Percentiles rank a stretch among this genome's conserved stretches.
Evolutionary conservation across 352 stramenopile species (phyloP).

Genomic region (Thalassiosira mediterranea): DNA sequence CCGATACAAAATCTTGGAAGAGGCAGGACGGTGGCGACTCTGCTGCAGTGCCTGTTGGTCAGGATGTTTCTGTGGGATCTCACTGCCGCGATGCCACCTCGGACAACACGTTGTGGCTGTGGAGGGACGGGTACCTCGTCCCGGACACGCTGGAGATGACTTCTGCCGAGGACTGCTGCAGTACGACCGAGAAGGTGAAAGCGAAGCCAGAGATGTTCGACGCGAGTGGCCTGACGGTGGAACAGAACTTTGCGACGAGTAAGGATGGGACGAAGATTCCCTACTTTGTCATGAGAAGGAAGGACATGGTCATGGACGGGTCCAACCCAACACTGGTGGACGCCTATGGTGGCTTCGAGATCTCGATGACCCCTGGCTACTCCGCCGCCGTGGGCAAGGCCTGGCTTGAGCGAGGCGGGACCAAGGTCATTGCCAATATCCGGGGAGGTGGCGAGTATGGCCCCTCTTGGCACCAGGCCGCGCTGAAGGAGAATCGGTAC

Average conservation of each 20-base stretch:
- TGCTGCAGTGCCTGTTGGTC: conserved; percentile 26
- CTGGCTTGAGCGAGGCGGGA: conserved; percentile 88
- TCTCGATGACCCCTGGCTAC: conserved; percentile 88
- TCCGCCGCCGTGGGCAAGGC: conserved; percentile 86
- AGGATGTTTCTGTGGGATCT: conserved; percentile 40
- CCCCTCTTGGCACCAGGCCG: conserved; percentile 88
- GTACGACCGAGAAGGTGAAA: conserved; percentile 23
- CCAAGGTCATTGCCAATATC: conserved; percentile 89
- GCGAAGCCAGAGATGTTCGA: conserved; percentile 57
- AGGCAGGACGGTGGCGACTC: conserved; percentile 4
- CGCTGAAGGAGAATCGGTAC: conserved; percentile 90
- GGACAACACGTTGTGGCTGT: conserved; percentile 52
- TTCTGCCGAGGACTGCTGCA: conserved; percentile 34
- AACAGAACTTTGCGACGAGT: conserved; percentile 87
- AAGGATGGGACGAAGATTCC: conserved; percentile 91
- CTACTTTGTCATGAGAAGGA: conserved; percentile 90
- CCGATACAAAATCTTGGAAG: conserved; percentile 9
- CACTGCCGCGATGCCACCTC: conserved; percentile 23
- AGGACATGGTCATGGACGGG: conserved; percentile 80
- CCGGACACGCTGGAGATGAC: conserved; percentile 47
- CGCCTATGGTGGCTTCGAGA: conserved; percentile 93
- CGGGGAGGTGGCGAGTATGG: conserved; percentile 89
- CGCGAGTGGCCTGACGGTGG: conserved; percentile 31
- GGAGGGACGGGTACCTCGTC: conserved; percentile 54
- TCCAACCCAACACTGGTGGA: conserved; percentile 88